These are phyloP conservation scores for Cladophialophora immunda DNA, from an alignment of 2,329 filamentous ascomycete genomes.

Conservation along the genomic window DNA sequence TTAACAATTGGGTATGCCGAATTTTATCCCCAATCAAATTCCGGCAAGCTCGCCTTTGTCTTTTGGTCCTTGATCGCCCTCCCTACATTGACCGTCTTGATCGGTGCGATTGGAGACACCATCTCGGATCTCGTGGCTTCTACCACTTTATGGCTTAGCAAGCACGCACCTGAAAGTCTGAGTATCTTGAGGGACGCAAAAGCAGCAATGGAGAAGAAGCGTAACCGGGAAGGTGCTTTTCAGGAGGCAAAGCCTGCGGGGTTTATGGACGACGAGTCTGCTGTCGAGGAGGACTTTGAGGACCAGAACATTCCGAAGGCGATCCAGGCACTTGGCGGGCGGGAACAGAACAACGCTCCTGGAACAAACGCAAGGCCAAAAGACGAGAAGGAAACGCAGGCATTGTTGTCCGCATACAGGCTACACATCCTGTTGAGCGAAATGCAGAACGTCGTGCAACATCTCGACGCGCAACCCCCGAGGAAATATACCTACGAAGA, in stretches of 20 bases:
- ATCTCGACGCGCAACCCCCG: conserved; percentile 39
- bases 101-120: conserved; percentile 51
- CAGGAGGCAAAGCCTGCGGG: conserved; percentile 7
- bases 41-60: conserved; percentile 51
- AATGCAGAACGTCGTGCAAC: conserved; percentile 40
- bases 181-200: conserved; percentile 8
- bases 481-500: conserved; percentile 39
- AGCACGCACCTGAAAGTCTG: conserved; percentile 1
- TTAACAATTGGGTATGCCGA: conserved; percentile 54
- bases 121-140: conserved; percentile 35
- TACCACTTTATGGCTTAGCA: conserved; percentile 7
- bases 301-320: conserved; percentile 14
- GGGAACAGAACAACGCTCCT: conserved; percentile 21
- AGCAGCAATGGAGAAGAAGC: conserved; percentile 1
- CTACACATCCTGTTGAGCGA: conserved; percentile 36
- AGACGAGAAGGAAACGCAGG: conserved; percentile 29
- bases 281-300: conserved; percentile 1
- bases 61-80: conserved; percentile 53
- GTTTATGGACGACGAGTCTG: conserved; percentile 10
- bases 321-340: conserved; percentile 20
- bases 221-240: conserved; percentile 7
- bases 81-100: conserved; percentile 51
- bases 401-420: conserved; percentile 32
- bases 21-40: conserved; percentile 45
- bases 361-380: conserved; percentile 14